phyloP scores from a whole-genome alignment of 2,329 filamentous ascomycete genomes.

The Talaromyces marneffei region DNA sequence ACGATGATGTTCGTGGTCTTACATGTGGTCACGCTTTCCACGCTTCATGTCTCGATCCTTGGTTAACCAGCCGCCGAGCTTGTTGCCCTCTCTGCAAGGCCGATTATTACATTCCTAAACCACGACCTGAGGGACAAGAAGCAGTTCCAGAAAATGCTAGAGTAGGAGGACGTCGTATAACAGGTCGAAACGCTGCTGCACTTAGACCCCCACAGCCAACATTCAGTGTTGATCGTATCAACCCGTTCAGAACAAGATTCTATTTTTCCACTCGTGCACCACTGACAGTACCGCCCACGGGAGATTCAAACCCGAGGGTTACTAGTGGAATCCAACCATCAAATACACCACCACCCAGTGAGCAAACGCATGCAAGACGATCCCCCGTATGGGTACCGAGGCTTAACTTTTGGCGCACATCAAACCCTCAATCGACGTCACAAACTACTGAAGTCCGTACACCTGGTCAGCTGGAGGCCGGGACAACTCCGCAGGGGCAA shows the following conservation, averaged over 20 bases:
- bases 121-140: conserved; percentile 56
- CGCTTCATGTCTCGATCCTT: conserved; percentile 89
- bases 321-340: background rate
- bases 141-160: conserved; percentile 26
- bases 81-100: conserved; percentile 98
- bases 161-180: conserved; percentile 23
- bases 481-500: conserved; percentile 2
- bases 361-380: background rate
- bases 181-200: conserved; percentile 21
- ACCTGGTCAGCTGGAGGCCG: conserved; percentile 21
- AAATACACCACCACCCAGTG: background rate
- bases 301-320: conserved; percentile 20
- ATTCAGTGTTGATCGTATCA: conserved; percentile 29
- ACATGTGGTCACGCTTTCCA: conserved; percentile 99
- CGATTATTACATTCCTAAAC: conserved; percentile 94
- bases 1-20: conserved; percentile 89
- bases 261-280: conserved; percentile 32
- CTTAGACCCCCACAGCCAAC: conserved; percentile 31
- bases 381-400: conserved; percentile 1
- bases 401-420: background rate
- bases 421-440: background rate
- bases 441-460: conserved; percentile 14
- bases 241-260: conserved; percentile 30
- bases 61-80: conserved; percentile 87
- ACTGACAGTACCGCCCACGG: conserved; percentile 25